These are phyloP conservation scores for Umbelopsis vinacea DNA, from an alignment of 192 early-diverging fungal genomes.

Conservation along the genomic window DNA sequence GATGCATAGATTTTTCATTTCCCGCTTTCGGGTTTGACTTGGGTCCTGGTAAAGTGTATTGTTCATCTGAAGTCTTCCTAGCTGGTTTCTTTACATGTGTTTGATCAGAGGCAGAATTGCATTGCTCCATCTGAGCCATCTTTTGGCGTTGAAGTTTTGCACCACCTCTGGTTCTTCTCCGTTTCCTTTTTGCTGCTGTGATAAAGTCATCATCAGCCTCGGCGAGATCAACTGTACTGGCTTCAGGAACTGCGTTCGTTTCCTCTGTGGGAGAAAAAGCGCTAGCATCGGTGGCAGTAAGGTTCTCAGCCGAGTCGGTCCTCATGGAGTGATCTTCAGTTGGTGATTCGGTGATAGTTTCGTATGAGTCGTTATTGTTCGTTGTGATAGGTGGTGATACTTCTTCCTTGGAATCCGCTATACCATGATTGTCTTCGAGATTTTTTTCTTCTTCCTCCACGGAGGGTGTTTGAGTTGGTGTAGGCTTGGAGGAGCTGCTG, in stretches of 20 bases:
- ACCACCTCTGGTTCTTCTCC: constrained; percentile 21
- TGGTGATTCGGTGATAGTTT: not conserved
- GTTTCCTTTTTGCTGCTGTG: constrained; percentile 14
- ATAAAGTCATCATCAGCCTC: constrained; percentile 16
- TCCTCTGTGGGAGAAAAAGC: constrained; percentile 4
- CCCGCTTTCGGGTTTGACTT: not conserved
- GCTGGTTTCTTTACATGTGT: not conserved
- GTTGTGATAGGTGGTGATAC: not conserved
- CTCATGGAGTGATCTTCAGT: constrained; percentile 9
- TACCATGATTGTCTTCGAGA: not conserved
- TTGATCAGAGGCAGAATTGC: not conserved
- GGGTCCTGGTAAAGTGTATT: not conserved
- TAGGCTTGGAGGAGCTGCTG: not conserved
- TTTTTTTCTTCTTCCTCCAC: not conserved
- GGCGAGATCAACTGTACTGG: constrained; percentile 12
- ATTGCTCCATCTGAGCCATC: not conserved
- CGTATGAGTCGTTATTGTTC: not conserved
- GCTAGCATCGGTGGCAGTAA: not conserved
- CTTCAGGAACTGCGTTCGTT: constrained; percentile 23
- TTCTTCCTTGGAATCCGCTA: not conserved
- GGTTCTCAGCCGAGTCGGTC: constrained; percentile 3
- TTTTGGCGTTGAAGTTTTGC: constrained; percentile 16
- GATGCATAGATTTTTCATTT: not conserved
- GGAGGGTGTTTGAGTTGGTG: not conserved
- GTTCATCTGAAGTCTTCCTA: not conserved